Percentiles rank a stretch among this genome's conserved stretches.
Conservation (phyloP, 306 rosid species). For the Malus fusca region DNA sequence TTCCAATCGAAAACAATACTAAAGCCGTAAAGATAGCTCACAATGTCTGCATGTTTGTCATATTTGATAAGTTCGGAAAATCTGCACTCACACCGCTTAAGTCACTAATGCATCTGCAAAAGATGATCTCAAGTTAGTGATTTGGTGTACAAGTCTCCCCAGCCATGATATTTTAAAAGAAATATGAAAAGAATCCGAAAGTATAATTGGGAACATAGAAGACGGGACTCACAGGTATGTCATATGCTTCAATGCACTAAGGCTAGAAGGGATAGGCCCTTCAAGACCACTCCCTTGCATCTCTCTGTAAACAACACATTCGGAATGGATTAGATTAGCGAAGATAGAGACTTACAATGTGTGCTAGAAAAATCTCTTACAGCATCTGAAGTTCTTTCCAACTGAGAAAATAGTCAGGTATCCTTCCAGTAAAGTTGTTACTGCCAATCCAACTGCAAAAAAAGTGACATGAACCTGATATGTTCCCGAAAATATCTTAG, state of each 20-base stretch:
- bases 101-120: constrained; percentile 27
- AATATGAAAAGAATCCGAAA: neutral
- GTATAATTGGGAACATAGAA: neutral
- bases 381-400: constrained; percentile 9
- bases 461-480: neutral
- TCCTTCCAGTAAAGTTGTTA: constrained; percentile 26
- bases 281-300: constrained; percentile 23
- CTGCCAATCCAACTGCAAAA: constrained; percentile 21
- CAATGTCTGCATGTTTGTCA: constrained; percentile 3
- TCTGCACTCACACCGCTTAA: constrained; percentile 5
- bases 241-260: constrained; percentile 12
- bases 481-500: too few species aligned
- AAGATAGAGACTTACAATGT: neutral
- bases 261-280: constrained; percentile 26
- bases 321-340: neutral
- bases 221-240: constrained; percentile 14
- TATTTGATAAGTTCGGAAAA: constrained; percentile 17
- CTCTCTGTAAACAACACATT: constrained; percentile 10
- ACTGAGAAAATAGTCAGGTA: constrained; percentile 5
- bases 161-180: neutral
- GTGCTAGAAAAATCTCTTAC: neutral
- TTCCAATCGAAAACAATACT: neutral
- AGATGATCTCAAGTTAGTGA: neutral
- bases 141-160: neutral
- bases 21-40: constrained; percentile 3